Conservation (phyloP, 1,284 basidiomycete species). For the Marasmius fiardii region DNA sequence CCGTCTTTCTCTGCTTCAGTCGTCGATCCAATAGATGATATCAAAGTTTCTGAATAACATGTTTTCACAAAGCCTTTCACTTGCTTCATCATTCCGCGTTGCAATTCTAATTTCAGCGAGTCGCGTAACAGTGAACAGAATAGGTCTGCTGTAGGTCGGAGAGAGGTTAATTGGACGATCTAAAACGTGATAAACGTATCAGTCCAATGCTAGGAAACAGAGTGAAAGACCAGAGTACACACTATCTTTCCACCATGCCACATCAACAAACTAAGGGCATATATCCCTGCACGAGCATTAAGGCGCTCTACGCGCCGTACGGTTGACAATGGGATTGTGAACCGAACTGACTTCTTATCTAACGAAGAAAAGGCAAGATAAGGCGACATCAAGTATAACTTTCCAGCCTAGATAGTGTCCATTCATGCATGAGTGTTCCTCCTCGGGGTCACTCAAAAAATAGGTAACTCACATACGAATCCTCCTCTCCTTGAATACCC, state of each 20-base stretch:
- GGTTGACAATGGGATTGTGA: constrained; percentile 90
- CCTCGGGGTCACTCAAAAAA: too few species aligned
- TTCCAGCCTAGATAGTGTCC: constrained; percentile 67
- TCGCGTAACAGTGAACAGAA: constrained; percentile 92
- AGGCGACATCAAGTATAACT: constrained; percentile 85
- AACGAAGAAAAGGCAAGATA: constrained; percentile 91
- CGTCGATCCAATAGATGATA: constrained; percentile 52
- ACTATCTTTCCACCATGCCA: constrained; percentile 98
- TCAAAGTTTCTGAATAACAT: constrained; percentile 92
- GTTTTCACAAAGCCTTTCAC: constrained; percentile 91
- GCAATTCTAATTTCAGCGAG: constrained; percentile 84
- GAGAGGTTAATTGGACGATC: constrained; percentile 94
- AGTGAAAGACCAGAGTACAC: constrained; percentile 28
- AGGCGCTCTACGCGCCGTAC: constrained; percentile 94
- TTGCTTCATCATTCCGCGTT: constrained; percentile 89
- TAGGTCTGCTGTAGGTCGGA: constrained; percentile 92
- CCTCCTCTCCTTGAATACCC: constrained; percentile 76
- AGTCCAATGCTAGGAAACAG: not conserved
- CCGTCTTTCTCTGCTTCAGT: constrained; percentile 65
- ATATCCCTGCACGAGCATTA: constrained; percentile 90
- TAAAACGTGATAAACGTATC: constrained; percentile 26
- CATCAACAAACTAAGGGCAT: constrained; percentile 89
- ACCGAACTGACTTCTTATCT: constrained; percentile 89
- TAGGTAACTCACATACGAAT: constrained; percentile 79
- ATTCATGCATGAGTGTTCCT: not conserved